Evolutionary conservation across 208 protist genomes (phyloP).

Genomic region (Blechomonas ayalai): DNA sequence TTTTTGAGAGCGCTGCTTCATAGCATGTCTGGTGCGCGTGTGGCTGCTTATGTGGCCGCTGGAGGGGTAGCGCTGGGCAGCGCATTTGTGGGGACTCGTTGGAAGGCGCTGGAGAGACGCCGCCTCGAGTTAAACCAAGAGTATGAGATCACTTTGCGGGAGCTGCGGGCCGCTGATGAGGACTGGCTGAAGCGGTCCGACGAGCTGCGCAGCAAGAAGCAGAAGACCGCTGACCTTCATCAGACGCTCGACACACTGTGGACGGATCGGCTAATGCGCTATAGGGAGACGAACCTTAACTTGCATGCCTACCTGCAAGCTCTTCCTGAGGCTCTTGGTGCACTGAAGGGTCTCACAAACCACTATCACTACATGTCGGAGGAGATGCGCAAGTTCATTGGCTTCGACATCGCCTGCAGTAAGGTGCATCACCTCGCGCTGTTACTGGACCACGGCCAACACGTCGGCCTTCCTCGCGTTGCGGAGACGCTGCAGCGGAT

Average conservation of each 20-base stretch:
- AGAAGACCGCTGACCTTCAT: conserved; percentile 17
- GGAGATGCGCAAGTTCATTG: conserved; percentile 67
- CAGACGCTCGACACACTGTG: conserved; percentile 71
- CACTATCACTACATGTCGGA: conserved; percentile 79
- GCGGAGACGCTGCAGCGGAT: conserved; percentile 41
- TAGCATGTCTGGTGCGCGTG: conserved; percentile 21
- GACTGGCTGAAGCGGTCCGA: conserved; percentile 24
- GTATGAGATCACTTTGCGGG: conserved; percentile 38
- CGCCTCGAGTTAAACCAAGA: conserved; percentile 61
- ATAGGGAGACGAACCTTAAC: conserved; percentile 50
- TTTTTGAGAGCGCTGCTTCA: no score
- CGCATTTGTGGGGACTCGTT: conserved; percentile 33
- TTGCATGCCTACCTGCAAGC: conserved; percentile 55
- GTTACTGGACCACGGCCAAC: conserved; percentile 44
- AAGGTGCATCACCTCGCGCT: conserved; percentile 76
- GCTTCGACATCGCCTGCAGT: conserved; percentile 71
- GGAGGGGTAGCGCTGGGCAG: conserved; percentile 22
- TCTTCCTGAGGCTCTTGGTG: conserved; percentile 65
- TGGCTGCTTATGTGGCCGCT: conserved; percentile 20
- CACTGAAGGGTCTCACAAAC: conserved; percentile 54
- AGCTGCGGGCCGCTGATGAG: conserved; percentile 32
- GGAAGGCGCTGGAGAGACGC: conserved; percentile 30
- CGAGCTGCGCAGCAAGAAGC: conserved; percentile 29
- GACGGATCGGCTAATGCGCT: conserved; percentile 63
- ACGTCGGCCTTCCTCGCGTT: conserved; percentile 43